Conservation (phyloP, 176 grass and related monocot genomes). For the Musa acuminata region DNA sequence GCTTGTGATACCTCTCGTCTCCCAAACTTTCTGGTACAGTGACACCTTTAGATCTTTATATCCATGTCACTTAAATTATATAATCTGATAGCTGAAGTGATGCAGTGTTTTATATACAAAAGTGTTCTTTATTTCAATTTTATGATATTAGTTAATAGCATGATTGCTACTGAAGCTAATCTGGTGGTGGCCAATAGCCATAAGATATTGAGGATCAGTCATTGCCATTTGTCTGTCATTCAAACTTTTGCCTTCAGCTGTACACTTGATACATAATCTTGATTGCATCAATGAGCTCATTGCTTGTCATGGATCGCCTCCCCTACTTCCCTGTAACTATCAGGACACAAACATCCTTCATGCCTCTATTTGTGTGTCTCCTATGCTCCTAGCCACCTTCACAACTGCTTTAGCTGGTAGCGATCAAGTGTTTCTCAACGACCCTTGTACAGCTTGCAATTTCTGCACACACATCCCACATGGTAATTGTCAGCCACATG, state of each 20-base stretch:
- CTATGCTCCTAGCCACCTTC: too few relatives aligned
- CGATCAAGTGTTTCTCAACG: neutral
- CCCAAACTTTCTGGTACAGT: slow-evolving; percentile 32
- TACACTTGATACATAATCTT: neutral
- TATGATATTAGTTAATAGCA: neutral
- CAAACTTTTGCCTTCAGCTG: neutral
- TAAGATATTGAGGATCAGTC: neutral
- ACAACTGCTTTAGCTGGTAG: too few relatives aligned
- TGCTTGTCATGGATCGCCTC: neutral
- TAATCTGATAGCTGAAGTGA: neutral
- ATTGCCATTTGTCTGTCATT: too few relatives aligned
- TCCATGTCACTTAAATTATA: neutral
- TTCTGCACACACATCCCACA: neutral
- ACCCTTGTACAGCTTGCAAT: neutral
- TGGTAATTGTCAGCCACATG: too few relatives aligned
- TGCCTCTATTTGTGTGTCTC: too few relatives aligned
- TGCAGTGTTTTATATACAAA: too few relatives aligned
- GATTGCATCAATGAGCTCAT: neutral
- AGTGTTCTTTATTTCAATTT: neutral
- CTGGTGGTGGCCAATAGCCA: neutral
- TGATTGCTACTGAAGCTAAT: neutral
- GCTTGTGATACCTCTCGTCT: slow-evolving; percentile 24
- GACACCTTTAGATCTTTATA: slow-evolving; percentile 8
- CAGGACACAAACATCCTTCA: too few relatives aligned
- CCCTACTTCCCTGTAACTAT: neutral